Evolutionary conservation across 176 grass and related monocot genomes (phyloP).

Genomic region (Tillandsia leiboldiana): DNA sequence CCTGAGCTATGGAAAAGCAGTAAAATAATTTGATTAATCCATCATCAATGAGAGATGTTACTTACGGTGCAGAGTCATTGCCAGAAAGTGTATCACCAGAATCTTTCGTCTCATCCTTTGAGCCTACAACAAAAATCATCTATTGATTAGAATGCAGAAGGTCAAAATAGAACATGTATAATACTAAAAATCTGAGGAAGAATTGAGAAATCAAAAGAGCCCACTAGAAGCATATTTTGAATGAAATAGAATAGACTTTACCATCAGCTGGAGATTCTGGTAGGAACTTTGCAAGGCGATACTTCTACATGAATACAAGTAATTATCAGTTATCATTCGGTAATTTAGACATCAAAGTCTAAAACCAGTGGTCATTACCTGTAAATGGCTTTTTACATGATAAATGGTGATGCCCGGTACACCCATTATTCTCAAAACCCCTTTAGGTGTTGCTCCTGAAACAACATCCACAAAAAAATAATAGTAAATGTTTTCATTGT

Average conservation of each 20-base stretch:
- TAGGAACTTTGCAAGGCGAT: constrained; percentile 95
- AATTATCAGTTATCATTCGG: constrained; percentile 18
- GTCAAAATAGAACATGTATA: not conserved
- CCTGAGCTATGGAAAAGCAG: no score
- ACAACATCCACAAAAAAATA: constrained; percentile 11
- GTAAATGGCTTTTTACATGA: constrained; percentile 97
- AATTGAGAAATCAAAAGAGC: constrained; percentile 1
- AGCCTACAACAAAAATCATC: constrained; percentile 35
- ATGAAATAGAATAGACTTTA: constrained; percentile 33
- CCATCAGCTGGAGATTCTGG: constrained; percentile 84
- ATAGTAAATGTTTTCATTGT: not conserved
- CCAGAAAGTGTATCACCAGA: constrained; percentile 58
- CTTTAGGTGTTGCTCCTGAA: constrained; percentile 99
- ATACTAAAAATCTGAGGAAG: not conserved
- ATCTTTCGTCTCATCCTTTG: constrained; percentile 87
- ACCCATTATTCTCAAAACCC: constrained; percentile 92
- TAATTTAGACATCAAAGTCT: constrained; percentile 10
- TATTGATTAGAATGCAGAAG: not conserved
- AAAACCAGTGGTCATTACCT: constrained; percentile 34
- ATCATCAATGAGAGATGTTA: not conserved
- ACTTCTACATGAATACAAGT: constrained; percentile 50
- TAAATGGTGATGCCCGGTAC: constrained; percentile 97
- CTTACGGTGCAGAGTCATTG: constrained; percentile 75
- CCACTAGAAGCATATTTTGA: constrained; percentile 3
- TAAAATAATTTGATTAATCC: not conserved